Conservation (phyloP, 1,139 yeast genomes). For the Magnusiomyces sp. region DNA sequence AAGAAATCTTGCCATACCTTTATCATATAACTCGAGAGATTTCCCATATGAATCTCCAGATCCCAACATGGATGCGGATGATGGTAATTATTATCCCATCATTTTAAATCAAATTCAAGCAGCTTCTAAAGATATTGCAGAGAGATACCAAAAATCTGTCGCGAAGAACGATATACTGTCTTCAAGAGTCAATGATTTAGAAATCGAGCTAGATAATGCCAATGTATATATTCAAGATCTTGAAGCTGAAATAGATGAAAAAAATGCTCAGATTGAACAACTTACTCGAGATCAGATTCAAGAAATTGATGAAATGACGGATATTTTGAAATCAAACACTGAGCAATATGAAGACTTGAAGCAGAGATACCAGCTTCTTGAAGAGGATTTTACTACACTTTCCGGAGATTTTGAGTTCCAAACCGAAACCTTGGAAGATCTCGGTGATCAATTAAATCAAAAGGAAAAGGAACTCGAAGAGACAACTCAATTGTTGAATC, state of each 20-base stretch:
- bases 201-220: neutral
- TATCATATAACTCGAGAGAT: neutral
- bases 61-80: neutral
- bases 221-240: neutral
- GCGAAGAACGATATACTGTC: neutral
- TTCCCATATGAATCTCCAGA: neutral
- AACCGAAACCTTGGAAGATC: too few species aligned
- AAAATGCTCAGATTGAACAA: neutral
- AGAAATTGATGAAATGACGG: neutral
- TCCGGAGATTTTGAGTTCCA: too few species aligned
- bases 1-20: neutral
- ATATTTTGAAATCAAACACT: too few species aligned
- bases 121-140: slow-evolving; percentile 1
- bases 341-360: too few species aligned
- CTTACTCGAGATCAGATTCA: neutral
- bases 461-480: slow-evolving; percentile 2
- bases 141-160: neutral
- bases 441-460: neutral
- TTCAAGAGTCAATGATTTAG: neutral
- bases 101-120: slow-evolving; percentile 1
- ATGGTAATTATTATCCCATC: neutral
- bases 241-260: neutral
- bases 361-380: too few species aligned
- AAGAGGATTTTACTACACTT: too few species aligned
- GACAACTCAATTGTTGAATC: neutral